Base-by-base conservation (phyloP, 139 green algal genomes). In the Asterochloris erici region DNA sequence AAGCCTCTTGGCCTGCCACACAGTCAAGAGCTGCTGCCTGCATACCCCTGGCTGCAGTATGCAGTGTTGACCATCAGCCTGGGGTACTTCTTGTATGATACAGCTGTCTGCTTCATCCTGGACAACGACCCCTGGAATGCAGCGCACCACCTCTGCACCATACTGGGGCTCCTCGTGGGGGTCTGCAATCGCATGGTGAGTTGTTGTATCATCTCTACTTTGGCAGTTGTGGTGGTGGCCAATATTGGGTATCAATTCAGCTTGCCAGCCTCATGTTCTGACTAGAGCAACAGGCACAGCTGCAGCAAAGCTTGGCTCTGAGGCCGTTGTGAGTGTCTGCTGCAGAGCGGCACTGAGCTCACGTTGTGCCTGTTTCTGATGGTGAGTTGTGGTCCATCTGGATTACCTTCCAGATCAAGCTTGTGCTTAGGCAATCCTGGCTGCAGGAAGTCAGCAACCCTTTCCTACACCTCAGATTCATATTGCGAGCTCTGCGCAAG, bases 171-270 rank as follows among this genome's bases (percentile, higher is more conserved):
- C n/a, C 60, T 62, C 14, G 76, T 80, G 9, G 76, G 76, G 12
- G 76, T 80, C 23, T 80, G 76, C 60, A 80, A 80, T 80, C 60
- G 76, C 68, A 62, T 80, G 76, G 76, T 80, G 60, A 69, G 76
- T 9, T 71, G 9, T 71, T 26, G 66, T 24, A 21, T 21, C 66
- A 71, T 4, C 17, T 54, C 38, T 54, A 2, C 38, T 54, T 54
- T 6, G 38, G 38, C 38, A 10, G 38, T 54, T 54, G 38, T 54
- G 38, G 38, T 6, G 38, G 38, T 54, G 38, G 6, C 2, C 38
- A 54, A 10, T 6, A 54, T 6, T 54, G 38, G 38, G 4, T 54
- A 54, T 54, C 38, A 54, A 54, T 2, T 54, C 38, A 54, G 38
- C 38, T 54, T 54, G 38, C 38, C 38, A 10, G 38, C 38, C 38